phyloP scores from a whole-genome alignment of 805 yeast genomes.

The Barnettozyma populi region DNA sequence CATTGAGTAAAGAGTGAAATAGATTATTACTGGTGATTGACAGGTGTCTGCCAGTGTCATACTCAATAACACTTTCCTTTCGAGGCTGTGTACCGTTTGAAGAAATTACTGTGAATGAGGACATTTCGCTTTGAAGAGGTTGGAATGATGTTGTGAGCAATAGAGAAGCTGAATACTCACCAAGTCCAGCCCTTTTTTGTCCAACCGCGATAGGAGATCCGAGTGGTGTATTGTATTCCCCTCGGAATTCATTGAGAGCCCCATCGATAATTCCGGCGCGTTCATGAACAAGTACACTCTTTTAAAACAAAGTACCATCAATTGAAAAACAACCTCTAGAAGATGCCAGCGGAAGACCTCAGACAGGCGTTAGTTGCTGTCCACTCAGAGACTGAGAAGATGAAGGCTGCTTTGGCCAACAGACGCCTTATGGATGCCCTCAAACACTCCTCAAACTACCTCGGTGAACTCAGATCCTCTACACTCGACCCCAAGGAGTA shows the following conservation, averaged over 20 bases:
- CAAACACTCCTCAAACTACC: conserved; percentile 77
- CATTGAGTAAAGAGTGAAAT: conserved; percentile 24
- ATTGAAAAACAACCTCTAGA: not conserved
- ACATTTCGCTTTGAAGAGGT: not conserved
- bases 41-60: conserved; percentile 9
- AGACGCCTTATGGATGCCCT: conserved; percentile 79
- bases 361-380: conserved; percentile 7
- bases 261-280: conserved; percentile 1
- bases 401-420: conserved; percentile 5
- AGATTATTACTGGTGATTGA: conserved; percentile 22
- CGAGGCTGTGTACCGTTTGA: not conserved
- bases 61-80: not conserved
- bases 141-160: not conserved
- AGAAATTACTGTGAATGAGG: not conserved
- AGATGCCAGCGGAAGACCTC: conserved; percentile 7
- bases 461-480: conserved; percentile 76
- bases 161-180: no score
- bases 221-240: not conserved
- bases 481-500: conserved; percentile 82
- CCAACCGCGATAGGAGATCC: not conserved
- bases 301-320: not conserved
- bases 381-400: conserved; percentile 6
- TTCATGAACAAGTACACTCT: not conserved
- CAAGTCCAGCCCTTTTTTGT: no score
- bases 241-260: not conserved